A percentile compares a stretch with the other conserved stretches of the same genome.
Conservation (phyloP, 805 yeast genomes). For the Tetrapisispora nanseiensis region DNA sequence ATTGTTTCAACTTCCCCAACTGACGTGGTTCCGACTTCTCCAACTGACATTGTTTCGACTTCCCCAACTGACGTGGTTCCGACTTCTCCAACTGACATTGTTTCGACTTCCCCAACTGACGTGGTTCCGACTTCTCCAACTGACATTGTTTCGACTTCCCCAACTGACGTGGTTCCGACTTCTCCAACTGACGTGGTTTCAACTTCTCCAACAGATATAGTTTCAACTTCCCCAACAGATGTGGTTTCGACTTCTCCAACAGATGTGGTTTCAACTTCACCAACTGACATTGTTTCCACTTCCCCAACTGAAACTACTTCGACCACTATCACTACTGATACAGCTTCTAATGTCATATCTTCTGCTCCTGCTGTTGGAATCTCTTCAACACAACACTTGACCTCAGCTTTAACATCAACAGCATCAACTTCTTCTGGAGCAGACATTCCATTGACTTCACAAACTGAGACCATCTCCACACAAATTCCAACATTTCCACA, state of each 20-base stretch:
- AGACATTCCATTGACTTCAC: not conserved
- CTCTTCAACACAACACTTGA: not conserved
- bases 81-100: no score
- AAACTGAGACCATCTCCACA: not conserved
- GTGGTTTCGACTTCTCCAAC: no score
- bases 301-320: not conserved
- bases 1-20: not conserved
- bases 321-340: not conserved
- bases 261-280: not conserved
- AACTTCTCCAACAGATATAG: not conserved
- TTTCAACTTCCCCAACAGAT: no score
- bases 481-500: not conserved
- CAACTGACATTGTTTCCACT: no score
- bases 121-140: not conserved
- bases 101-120: not conserved
- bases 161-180: not conserved
- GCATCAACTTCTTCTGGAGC: not conserved
- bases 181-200: not conserved
- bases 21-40: not conserved
- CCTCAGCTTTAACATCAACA: not conserved
- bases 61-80: no score
- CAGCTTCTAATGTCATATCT: no score
- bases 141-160: not conserved
- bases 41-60: not conserved
- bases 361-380: not conserved